Conservation (phyloP, 2,329 filamentous ascomycete genomes). For the Nigrograna mackinnonii region DNA sequence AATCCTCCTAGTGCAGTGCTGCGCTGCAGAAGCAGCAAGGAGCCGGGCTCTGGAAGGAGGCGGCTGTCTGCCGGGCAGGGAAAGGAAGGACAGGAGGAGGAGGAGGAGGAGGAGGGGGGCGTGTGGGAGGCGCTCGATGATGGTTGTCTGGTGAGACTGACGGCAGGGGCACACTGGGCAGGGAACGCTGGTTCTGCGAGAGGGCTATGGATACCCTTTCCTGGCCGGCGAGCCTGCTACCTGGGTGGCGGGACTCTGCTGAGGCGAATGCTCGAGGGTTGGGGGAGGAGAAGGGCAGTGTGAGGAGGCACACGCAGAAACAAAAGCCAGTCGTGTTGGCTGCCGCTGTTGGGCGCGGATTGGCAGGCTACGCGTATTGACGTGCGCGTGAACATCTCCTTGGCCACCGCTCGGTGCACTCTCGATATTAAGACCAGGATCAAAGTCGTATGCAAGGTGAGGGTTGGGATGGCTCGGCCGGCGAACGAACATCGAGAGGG, state of each 20-base stretch:
- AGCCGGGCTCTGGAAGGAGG: not conserved
- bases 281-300: not conserved
- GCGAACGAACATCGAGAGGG: constrained; percentile 1
- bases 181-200: constrained; percentile 1
- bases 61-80: not conserved
- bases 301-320: constrained; percentile 2
- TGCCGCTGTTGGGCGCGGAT: constrained; percentile 1
- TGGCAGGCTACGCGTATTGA: not conserved
- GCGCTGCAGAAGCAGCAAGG: constrained; percentile 2
- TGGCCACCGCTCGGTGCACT: not conserved
- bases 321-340: constrained; percentile 8
- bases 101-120: not conserved
- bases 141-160: not conserved
- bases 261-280: not conserved
- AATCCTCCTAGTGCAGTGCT: not conserved
- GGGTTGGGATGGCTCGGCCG: constrained; percentile 1
- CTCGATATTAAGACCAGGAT: constrained; percentile 13
- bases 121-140: not conserved
- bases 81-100: not conserved
- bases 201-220: not conserved
- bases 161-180: not conserved
- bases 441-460: constrained; percentile 6
- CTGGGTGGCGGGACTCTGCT: constrained; percentile 13
- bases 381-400: constrained; percentile 8
- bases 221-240: constrained; percentile 8